Base-by-base conservation (phyloP, 129 eudicot genomes). In the Calendula officinalis region DNA sequence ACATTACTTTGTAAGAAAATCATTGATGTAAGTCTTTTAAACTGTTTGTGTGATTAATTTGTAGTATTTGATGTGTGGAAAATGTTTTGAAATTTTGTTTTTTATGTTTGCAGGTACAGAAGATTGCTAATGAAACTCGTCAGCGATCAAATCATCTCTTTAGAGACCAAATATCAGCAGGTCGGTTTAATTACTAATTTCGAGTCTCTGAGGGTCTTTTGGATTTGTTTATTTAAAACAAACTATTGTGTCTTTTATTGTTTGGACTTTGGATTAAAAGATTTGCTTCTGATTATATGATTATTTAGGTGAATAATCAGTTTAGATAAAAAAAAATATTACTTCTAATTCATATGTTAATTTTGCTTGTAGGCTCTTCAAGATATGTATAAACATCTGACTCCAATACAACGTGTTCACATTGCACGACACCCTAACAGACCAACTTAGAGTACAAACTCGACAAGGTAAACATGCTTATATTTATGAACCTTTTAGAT, bases 371-470 rank as follows among this genome's bases (percentile, higher is more conserved):
- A 91, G 98, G 95, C 91, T 67, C 82, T 84, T 53, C 80, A 76
- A 77, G 84, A 82, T 69, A 80, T 91, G 7, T 91, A 87, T 76
- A 89, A 84, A 42, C 85, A 85, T 60, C 69, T 91, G 81, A 83
- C 96, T 74, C 98, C 98, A 32, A 82, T 87, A 73, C 98, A 87
- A 39, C 87, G 96, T 17, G 94, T 91, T 79, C 73, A 78, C 58
- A 84, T 91, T 76, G 94, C 98, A 43, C 81, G 98, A 30, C 98
- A 91, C 75, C 98, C 98, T 37, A 78, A 87, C 62, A 79, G 98
- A 71, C 96, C 98, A 47, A 91, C 98, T 22, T 22, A 22, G 30
- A 2, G 30, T 22, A 22, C 30, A 22, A 22, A 22, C 30, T 22
- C 30, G 30, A 22, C 30, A 22, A 22, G 30, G 30, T 22, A 22